Base-by-base conservation (phyloP, 768 basidiomycete genomes). In the Harrya chromipes region DNA sequence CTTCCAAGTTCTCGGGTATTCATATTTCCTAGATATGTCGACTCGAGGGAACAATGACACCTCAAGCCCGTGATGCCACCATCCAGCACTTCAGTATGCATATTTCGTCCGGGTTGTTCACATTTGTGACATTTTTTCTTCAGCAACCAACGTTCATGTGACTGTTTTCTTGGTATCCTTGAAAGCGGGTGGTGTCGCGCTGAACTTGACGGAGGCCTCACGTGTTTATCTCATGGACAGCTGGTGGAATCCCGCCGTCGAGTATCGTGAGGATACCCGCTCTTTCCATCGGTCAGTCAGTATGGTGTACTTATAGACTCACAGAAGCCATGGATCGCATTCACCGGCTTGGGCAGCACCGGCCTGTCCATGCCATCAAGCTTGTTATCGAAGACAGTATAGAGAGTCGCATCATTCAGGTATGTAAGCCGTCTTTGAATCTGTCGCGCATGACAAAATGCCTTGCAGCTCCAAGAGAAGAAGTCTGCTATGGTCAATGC, bases 231-330 rank as follows among this genome's bases (percentile, higher is more conserved):
- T 97, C 61, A 95, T 97, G 93, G 95, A 95, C 65, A 90, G 87
- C 56, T 95, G 92, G 92, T 95, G 94, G 94, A 98, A 98, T 64
- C 94, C 94, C 7, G 93, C 93, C n/a, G 85, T 90, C 46, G 89
- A 90, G 72, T 91, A 79, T 61, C 87, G 88, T 90, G 66, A 72
- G 88, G 76, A 19, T 14, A 36, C 26, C 16, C 27, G 8, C 40
- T 7, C 44, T 43, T 23, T 11, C 36, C 17, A 27, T 16, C 33
- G 40, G 36, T 24, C 36, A 21, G 29, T 36, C 36, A 33, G 10
- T 11, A 20, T 7, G 6, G 37, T 38, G 33, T 59, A 7, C 43
- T 52, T 29, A 52, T 40, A 11, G 4, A 33, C 26, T 23, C 52
- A 55, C 78, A 90, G 87, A 93, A 80, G 92, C 91, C 3, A 97